Percentiles rank a stretch among this genome's conserved stretches.
Evolutionary conservation across 2,329 filamentous ascomycete species (phyloP).

Genomic region (Cladophialophora carrionii): DNA sequence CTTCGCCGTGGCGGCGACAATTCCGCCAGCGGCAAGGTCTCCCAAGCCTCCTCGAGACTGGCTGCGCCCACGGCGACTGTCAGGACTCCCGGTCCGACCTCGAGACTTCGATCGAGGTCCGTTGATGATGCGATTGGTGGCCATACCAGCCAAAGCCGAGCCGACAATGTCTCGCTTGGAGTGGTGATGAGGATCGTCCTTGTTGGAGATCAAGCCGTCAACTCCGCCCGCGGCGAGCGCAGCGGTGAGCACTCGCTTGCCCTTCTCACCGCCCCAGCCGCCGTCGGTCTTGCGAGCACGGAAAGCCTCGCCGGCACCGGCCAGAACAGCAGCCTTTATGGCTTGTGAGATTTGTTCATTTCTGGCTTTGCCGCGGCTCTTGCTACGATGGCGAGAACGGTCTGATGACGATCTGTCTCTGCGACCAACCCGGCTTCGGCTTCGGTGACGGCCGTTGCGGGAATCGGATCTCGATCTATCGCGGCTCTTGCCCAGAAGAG

Average conservation of each 20-base stretch:
- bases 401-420: conserved; percentile 51
- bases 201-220: conserved; percentile 66
- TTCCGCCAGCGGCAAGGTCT: conserved; percentile 49
- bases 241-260: conserved; percentile 86
- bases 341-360: conserved; percentile 75
- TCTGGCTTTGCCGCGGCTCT: conserved; percentile 45
- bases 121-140: conserved; percentile 83
- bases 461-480: conserved; percentile 64
- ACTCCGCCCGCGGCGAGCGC: conserved; percentile 83
- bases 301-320: conserved; percentile 90
- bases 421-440: conserved; percentile 50
- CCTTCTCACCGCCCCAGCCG: conserved; percentile 87
- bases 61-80: conserved; percentile 43
- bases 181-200: conserved; percentile 70
- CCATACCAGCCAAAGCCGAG: conserved; percentile 83
- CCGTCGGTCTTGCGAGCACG: conserved; percentile 86
- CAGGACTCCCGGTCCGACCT: conserved; percentile 38
- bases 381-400: conserved; percentile 58
- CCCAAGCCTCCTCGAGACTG: conserved; percentile 52
- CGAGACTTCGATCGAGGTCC: conserved; percentile 72
- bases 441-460: conserved; percentile 58
- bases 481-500: conserved; percentile 60
- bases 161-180: conserved; percentile 79
- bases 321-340: conserved; percentile 85
- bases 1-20: conserved; percentile 54